Evolutionary conservation across 805 yeast species (phyloP).

Genomic region (Metschnikowia similis): DNA sequence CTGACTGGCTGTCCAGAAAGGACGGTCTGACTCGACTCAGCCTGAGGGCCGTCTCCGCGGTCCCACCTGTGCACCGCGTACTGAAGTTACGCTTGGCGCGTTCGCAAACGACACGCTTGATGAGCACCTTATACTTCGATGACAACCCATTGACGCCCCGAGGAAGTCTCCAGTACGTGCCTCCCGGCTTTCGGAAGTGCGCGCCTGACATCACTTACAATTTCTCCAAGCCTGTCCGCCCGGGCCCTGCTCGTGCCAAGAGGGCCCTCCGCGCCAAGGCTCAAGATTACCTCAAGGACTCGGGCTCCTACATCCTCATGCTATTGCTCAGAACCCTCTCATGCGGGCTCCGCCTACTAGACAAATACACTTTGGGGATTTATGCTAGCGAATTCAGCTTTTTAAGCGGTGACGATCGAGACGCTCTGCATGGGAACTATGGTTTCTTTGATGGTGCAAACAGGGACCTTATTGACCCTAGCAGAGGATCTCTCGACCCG

Average conservation of each 20-base stretch:
- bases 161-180: conserved; percentile 6
- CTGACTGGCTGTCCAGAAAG: too few relatives aligned
- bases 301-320: background rate
- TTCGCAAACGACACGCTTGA: background rate
- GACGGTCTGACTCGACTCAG: too few relatives aligned
- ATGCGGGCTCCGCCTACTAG: background rate
- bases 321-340: background rate
- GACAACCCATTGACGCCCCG: conserved; percentile 5
- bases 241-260: background rate
- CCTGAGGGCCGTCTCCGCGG: too few relatives aligned
- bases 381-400: background rate
- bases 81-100: background rate
- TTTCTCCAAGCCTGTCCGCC: background rate
- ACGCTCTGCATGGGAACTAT: too few relatives aligned
- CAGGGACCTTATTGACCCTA: too few relatives aligned
- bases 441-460: too few relatives aligned
- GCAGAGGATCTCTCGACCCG: too few relatives aligned
- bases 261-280: background rate
- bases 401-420: background rate
- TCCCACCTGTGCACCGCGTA: background rate
- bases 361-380: background rate
- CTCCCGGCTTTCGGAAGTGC: conserved; percentile 1
- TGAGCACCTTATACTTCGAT: background rate
- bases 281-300: background rate
- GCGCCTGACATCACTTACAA: background rate